Conservation (phyloP, 1,139 yeast genomes). For the Yamadazyma aaseri region DNA sequence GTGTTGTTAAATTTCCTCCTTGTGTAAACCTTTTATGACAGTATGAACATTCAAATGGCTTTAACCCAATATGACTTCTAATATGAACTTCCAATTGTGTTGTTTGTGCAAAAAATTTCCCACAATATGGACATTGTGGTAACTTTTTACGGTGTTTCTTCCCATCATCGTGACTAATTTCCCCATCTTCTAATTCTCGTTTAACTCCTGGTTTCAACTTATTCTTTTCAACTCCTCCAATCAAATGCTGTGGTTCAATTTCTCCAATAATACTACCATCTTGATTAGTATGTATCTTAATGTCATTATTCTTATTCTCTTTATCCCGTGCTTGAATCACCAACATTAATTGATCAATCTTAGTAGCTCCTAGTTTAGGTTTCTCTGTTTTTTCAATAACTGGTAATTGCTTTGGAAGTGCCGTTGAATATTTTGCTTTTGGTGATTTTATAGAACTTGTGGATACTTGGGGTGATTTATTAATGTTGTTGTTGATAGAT, state of each 20-base stretch:
- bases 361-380: slow-evolving; percentile 79
- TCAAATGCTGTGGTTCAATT: slow-evolving; percentile 46
- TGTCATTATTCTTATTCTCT: slow-evolving; percentile 56
- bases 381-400: slow-evolving; percentile 50
- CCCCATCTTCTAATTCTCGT: slow-evolving; percentile 15
- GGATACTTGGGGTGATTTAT: slow-evolving; percentile 3
- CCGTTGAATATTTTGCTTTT: slow-evolving; percentile 1
- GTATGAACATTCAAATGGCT: slow-evolving; percentile 75
- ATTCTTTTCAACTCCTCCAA: slow-evolving; percentile 78
- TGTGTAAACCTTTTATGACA: slow-evolving; percentile 86
- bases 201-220: slow-evolving; percentile 23
- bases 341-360: slow-evolving; percentile 85
- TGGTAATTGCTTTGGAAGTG: slow-evolving; percentile 8
- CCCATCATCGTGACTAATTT: slow-evolving; percentile 17
- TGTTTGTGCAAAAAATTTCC: slow-evolving; percentile 67
- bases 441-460: slow-evolving; percentile 2
- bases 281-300: slow-evolving; percentile 57
- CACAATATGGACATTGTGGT: slow-evolving; percentile 70
- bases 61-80: slow-evolving; percentile 73
- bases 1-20: slow-evolving; percentile 89
- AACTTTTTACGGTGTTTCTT: slow-evolving; percentile 27
- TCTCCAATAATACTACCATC: slow-evolving; percentile 55
- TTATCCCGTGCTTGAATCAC: slow-evolving; percentile 85
- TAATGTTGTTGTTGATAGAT: too few relatives aligned
- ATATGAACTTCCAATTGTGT: slow-evolving; percentile 80